Conservation (phyloP, 2,329 filamentous ascomycete species). For the Cercospora citrullina region DNA sequence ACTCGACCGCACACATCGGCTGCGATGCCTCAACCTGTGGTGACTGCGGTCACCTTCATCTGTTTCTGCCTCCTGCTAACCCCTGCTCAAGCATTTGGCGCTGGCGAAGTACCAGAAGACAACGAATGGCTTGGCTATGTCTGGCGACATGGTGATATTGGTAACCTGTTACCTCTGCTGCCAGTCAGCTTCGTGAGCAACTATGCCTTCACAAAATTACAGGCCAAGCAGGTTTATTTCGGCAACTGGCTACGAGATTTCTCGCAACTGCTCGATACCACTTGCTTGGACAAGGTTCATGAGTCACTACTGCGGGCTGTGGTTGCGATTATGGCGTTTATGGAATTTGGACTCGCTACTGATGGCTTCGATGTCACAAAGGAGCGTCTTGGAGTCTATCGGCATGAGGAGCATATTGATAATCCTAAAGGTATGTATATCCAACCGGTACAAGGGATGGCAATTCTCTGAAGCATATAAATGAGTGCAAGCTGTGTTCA, state of each 20-base stretch:
- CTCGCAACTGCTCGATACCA: constrained; percentile 8
- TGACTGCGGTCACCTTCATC: neutral
- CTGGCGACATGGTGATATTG: neutral
- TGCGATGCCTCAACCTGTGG: neutral
- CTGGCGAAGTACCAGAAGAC: constrained; percentile 1
- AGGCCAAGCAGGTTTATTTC: constrained; percentile 7
- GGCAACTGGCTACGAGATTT: constrained; percentile 14
- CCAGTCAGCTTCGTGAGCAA: constrained; percentile 1
- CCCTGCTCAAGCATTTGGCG: neutral
- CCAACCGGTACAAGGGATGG: neutral
- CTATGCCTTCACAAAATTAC: neutral
- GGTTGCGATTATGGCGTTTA: constrained; percentile 6
- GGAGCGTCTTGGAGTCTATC: constrained; percentile 14
- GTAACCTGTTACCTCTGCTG: neutral
- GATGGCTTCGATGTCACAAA: constrained; percentile 17
- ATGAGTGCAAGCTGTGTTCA: neutral
- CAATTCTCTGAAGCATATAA: neutral
- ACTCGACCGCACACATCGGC: neutral
- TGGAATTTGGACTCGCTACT: constrained; percentile 8
- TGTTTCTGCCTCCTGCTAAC: neutral
- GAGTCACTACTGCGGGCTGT: constrained; percentile 7
- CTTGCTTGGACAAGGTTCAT: constrained; percentile 4
- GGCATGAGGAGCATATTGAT: constrained; percentile 9
- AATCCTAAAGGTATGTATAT: neutral
- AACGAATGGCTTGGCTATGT: constrained; percentile 6